Evolutionary conservation across 495 filamentous ascomycete genomes (phyloP).

Genomic region (Cudoniella acicularis): DNA sequence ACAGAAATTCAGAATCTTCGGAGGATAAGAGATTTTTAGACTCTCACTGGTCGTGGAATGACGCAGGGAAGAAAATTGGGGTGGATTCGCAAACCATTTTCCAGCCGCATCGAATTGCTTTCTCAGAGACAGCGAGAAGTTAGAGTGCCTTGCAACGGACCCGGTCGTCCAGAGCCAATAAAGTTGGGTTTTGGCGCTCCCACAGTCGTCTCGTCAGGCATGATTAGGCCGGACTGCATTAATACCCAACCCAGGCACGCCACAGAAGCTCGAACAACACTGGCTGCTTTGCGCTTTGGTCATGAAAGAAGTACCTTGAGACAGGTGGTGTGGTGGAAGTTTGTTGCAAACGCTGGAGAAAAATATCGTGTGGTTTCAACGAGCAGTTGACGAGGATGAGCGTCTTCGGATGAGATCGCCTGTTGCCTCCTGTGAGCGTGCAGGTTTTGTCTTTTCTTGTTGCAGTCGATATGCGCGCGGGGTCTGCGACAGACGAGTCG

Average conservation of each 20-base stretch:
- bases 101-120: constrained; percentile 14
- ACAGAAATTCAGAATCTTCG: constrained; percentile 2
- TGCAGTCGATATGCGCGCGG: background rate
- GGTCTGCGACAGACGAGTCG: background rate
- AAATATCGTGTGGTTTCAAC: background rate
- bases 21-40: background rate
- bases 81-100: constrained; percentile 5
- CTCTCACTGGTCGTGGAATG: background rate
- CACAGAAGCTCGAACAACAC: constrained; percentile 6
- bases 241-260: constrained; percentile 23
- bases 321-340: background rate
- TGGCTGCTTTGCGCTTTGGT: constrained; percentile 13
- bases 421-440: background rate
- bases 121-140: no score
- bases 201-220: constrained; percentile 13
- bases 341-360: background rate
- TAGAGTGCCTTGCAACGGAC: background rate
- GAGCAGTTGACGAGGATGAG: background rate
- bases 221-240: constrained; percentile 24
- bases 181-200: background rate
- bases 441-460: background rate
- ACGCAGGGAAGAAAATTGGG: background rate
- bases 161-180: background rate
- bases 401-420: background rate
- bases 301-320: background rate